These are phyloP conservation scores for Mycocentrospora acerina DNA, from an alignment of 2,329 filamentous ascomycete species.

Conservation along the genomic window DNA sequence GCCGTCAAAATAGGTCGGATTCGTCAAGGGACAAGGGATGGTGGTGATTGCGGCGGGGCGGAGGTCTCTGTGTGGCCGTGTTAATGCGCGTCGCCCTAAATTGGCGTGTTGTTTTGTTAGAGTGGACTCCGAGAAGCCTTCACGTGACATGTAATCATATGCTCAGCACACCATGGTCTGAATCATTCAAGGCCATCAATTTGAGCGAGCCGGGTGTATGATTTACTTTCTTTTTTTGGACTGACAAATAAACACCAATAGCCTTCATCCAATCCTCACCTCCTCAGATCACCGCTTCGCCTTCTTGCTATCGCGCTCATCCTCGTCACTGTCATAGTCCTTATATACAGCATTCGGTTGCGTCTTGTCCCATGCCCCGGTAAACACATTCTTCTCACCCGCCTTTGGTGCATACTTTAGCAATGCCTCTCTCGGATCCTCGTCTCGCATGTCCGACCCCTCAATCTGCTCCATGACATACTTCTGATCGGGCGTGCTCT, in stretches of 20 bases:
- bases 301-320: conserved; percentile 66
- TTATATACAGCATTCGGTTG: conserved; percentile 92
- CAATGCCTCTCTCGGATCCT: conserved; percentile 90
- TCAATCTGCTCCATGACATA: conserved; percentile 88
- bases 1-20: no score
- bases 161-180: no score
- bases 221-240: no score
- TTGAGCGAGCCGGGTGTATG: no score
- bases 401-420: conserved; percentile 94
- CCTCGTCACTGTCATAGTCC: conserved; percentile 84
- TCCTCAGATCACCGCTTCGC: conserved; percentile 31
- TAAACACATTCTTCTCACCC: conserved; percentile 91
- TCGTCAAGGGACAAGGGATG: no score
- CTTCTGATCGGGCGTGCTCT: conserved; percentile 84
- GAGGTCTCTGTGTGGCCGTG: no score
- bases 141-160: no score
- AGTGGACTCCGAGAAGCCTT: no score
- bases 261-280: no score
- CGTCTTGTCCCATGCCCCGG: conserved; percentile 86
- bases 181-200: no score
- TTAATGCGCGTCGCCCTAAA: no score
- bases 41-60: not conserved
- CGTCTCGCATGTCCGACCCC: conserved; percentile 88
- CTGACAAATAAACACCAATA: not conserved
- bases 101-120: no score